A percentile compares a stretch with the other conserved stretches of the same genome.
Evolutionary conservation across 257 asterid species (phyloP).

Genomic region (Forsythia suspensa): DNA sequence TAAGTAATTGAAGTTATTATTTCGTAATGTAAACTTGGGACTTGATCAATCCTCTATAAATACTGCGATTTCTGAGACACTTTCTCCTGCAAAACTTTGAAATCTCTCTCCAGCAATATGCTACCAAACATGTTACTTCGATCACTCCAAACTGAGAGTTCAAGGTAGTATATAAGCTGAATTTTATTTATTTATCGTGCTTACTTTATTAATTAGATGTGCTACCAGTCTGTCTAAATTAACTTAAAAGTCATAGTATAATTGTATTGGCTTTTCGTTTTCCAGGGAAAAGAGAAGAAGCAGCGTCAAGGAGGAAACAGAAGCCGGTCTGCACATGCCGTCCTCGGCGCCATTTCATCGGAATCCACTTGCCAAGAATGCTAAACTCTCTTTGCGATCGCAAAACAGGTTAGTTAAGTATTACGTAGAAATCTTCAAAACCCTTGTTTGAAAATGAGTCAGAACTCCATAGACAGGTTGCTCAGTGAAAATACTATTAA

Average conservation of each 20-base stretch:
- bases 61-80: not conserved
- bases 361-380: conserved; percentile 29
- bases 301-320: conserved; percentile 24
- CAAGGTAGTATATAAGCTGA: conserved; percentile 27
- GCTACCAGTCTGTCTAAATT: too few relatives aligned
- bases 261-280: not conserved
- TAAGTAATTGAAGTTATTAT: too few relatives aligned
- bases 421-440: too few relatives aligned
- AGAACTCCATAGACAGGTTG: too few relatives aligned
- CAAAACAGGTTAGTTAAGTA: not conserved
- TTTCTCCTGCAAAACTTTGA: not conserved
- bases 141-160: conserved; percentile 43
- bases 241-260: too few relatives aligned
- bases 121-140: conserved; percentile 33
- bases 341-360: conserved; percentile 15
- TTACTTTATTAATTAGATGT: too few relatives aligned
- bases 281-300: conserved; percentile 32
- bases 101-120: conserved; percentile 9
- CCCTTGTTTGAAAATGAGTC: too few relatives aligned
- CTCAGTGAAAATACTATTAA: too few relatives aligned
- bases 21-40: not conserved
- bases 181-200: too few relatives aligned
- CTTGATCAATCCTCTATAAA: conserved; percentile 10
- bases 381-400: conserved; percentile 25
- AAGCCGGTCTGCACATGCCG: conserved; percentile 14